Evolutionary conservation across 331 rosid genomes (phyloP).

Genomic region (Cydonia oblonga): DNA sequence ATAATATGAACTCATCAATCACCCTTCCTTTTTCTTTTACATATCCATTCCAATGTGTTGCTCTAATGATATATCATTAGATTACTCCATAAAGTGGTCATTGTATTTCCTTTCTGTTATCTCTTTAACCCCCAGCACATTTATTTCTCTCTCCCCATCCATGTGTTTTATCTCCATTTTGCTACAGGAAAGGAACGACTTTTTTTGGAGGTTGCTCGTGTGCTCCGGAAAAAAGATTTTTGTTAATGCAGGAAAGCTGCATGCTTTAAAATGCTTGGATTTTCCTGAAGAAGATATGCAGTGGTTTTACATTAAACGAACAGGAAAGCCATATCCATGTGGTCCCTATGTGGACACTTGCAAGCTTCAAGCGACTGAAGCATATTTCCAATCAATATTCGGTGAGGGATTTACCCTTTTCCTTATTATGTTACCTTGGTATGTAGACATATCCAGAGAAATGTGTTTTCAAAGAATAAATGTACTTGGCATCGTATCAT

Average conservation of each 20-base stretch:
- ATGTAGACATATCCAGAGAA: not conserved
- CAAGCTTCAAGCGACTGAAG: conserved; percentile 88
- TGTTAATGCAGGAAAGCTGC: conserved; percentile 70
- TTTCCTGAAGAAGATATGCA: conserved; percentile 70
- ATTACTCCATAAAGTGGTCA: not conserved
- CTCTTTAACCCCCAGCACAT: not conserved
- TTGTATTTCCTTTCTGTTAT: not conserved
- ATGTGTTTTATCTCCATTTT: not conserved
- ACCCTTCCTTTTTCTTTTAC: not conserved
- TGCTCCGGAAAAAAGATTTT: conserved; percentile 63
- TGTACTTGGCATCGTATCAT: not conserved
- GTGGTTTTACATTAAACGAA: conserved; percentile 81
- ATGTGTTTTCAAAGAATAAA: not conserved
- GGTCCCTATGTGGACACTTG: conserved; percentile 95
- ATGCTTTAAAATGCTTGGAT: conserved; percentile 64
- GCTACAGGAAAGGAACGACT: conserved; percentile 80
- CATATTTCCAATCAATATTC: conserved; percentile 64
- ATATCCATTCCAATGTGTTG: not conserved
- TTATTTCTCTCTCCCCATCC: not conserved
- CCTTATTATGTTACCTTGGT: not conserved
- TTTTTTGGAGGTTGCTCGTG: conserved; percentile 91
- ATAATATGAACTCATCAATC: no score
- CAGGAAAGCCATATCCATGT: conserved; percentile 88
- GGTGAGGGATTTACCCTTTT: conserved; percentile 28
- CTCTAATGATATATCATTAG: not conserved